Percentiles rank a stretch among this genome's conserved stretches.
phyloP scores from a whole-genome alignment of 169 alveolate genomes.

The Plasmodium fragile region DNA sequence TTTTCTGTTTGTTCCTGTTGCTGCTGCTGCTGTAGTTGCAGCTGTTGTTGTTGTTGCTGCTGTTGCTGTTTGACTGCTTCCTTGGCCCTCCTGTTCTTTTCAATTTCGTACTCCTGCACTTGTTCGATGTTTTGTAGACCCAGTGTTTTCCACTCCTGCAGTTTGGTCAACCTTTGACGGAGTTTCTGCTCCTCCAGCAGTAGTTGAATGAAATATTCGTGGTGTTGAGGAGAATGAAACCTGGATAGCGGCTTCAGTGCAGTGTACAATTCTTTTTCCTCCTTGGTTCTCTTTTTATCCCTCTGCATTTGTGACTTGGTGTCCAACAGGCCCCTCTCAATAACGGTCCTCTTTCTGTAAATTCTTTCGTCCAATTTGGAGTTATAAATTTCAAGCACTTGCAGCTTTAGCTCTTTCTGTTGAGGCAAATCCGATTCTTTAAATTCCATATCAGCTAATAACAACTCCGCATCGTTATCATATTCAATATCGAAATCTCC shows the following conservation, averaged over 20 bases:
- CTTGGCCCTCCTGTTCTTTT: conserved; percentile 72
- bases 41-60: neutral
- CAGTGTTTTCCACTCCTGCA: conserved; percentile 92
- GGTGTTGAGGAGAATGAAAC: conserved; percentile 92
- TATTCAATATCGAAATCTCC: conserved; percentile 99
- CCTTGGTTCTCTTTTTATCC: conserved; percentile 92
- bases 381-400: conserved; percentile 91
- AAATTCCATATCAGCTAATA: conserved; percentile 98
- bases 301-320: conserved; percentile 90
- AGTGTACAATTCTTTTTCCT: conserved; percentile 92
- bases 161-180: conserved; percentile 88
- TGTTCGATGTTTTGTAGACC: conserved; percentile 92
- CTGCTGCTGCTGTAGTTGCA: conserved; percentile 6
- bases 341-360: conserved; percentile 89
- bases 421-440: conserved; percentile 89
- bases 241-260: conserved; percentile 90
- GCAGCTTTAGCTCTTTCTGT: conserved; percentile 87
- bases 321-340: conserved; percentile 91
- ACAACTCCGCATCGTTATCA: conserved; percentile 98
- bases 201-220: conserved; percentile 90
- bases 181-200: conserved; percentile 90
- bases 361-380: conserved; percentile 93
- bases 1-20: neutral
- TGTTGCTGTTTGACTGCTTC: conserved; percentile 43
- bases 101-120: conserved; percentile 82